Evolutionary conservation across 306 rosid species (phyloP), one percentile per base, ranked within the genome.

Genomic region (Cicer judaicum): DNA sequence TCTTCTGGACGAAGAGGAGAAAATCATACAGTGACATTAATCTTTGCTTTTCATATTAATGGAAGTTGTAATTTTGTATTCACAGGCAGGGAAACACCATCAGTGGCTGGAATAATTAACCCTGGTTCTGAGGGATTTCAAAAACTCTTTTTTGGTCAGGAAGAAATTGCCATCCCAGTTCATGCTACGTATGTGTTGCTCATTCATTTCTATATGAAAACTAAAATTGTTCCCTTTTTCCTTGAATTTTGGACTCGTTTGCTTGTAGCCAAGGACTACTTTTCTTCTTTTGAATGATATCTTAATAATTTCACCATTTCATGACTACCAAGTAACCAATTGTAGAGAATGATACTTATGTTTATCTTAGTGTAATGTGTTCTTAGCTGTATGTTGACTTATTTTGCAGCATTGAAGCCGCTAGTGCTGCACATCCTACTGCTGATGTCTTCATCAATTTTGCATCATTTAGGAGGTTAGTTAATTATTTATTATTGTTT

Each of bases 361-460:
- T 70, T 59, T 76, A 61, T 73, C 43, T 43, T 64, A 48, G 43
- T 24, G 54, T 60, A 68, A 84, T 77, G 75, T 80, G 76, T 70
- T 49, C 82, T 76, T 7, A 75, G 41, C 47, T 47, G 12, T 47
- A 14, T 59, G 49, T 76, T 75, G 72, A 42, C 68, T 41, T 75
- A 46, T 77, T 79, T 86, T 82, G 80, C 93, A 92, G 99, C 83
- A 80, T 92, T 82, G 99, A 95, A 80, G 93, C 96, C 42, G 94
- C 99, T 80, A 87, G 87, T 75, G 97, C 98, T 10, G 93, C 98
- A 78, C 99, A 95, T 83, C 98, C 99, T 70, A 95, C 97, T 38
- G 99, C 99, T 5, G 99, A 95, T 86, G 96, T 95, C 83, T 92
- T 95, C 81, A 92, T 95, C 92, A 95, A 95, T 83, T 95, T 95